phyloP scores from a whole-genome alignment of 768 basidiomycete species.

The Macrolepiota dolichaula region DNA sequence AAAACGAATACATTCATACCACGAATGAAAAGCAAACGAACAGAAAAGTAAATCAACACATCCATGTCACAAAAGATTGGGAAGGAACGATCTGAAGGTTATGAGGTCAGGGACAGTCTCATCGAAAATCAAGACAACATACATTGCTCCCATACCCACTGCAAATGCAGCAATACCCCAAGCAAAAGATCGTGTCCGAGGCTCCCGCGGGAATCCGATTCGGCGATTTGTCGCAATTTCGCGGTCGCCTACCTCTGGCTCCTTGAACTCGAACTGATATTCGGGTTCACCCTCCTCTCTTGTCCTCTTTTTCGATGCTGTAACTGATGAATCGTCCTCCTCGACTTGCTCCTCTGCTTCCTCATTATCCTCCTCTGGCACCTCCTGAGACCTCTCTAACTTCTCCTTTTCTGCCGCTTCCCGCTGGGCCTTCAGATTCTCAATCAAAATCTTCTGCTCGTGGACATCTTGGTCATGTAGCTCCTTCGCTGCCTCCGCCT shows the following conservation, averaged over 20 bases:
- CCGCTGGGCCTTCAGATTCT: constrained; percentile 64
- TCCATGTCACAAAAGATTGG: constrained; percentile 51
- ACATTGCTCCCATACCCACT: constrained; percentile 79
- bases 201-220: constrained; percentile 53
- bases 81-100: constrained; percentile 47
- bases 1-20: not conserved
- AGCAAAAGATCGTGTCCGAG: constrained; percentile 70
- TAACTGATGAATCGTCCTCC: constrained; percentile 25
- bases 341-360: constrained; percentile 33
- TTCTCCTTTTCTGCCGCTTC: constrained; percentile 23
- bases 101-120: constrained; percentile 6
- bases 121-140: constrained; percentile 28
- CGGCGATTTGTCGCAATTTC: constrained; percentile 61
- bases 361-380: constrained; percentile 19
- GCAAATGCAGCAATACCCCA: constrained; percentile 88
- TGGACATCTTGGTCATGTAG: constrained; percentile 67
- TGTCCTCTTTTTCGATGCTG: constrained; percentile 36
- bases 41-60: constrained; percentile 10
- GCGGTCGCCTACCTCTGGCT: constrained; percentile 57
- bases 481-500: constrained; percentile 56
- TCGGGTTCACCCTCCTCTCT: constrained; percentile 54
- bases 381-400: not conserved
- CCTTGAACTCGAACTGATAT: constrained; percentile 62
- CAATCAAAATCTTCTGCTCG: constrained; percentile 77
- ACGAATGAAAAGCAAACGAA: constrained; percentile 10